A percentile compares a stretch with the other conserved stretches of the same genome.
These are phyloP conservation scores for Kwoniella dejecticola DNA, from an alignment of 768 basidiomycete genomes.

Conservation along the genomic window DNA sequence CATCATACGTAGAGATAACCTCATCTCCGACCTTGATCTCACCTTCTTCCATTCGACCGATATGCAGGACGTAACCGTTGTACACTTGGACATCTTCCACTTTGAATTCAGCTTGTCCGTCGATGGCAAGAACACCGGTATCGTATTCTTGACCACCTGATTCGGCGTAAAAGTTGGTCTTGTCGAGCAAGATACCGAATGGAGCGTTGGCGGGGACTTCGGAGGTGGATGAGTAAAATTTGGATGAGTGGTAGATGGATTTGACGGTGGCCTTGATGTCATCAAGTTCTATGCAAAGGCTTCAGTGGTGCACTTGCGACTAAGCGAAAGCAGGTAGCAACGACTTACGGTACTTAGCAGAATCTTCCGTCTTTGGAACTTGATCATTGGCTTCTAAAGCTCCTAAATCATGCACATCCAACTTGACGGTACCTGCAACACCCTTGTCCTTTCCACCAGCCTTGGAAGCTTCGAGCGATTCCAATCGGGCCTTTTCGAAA, in stretches of 20 bases:
- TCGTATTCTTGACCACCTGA: constrained; percentile 97
- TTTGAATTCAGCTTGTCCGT: constrained; percentile 86
- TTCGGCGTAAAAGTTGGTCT: constrained; percentile 96
- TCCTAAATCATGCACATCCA: constrained; percentile 94
- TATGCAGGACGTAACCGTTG: constrained; percentile 94
- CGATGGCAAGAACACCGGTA: constrained; percentile 90
- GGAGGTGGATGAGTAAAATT: constrained; percentile 70
- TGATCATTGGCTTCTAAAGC: constrained; percentile 72
- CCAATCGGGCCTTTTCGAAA: constrained; percentile 83
- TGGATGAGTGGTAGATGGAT: constrained; percentile 79
- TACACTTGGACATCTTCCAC: constrained; percentile 91
- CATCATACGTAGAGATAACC: constrained; percentile 88
- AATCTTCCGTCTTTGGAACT: constrained; percentile 91
- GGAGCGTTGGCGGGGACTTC: constrained; percentile 66
- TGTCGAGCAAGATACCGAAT: constrained; percentile 87
- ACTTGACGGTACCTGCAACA: constrained; percentile 68
- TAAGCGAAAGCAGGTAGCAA: no score
- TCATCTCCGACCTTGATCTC: constrained; percentile 73
- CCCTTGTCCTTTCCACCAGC: constrained; percentile 66
- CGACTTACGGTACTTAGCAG: constrained; percentile 83
- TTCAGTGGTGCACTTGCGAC: no score
- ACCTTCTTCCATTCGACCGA: constrained; percentile 87
- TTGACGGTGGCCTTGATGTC: constrained; percentile 75
- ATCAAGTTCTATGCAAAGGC: constrained; percentile 64
- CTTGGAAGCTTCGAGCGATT: constrained; percentile 89